These are phyloP conservation scores for Arxiozyma heterogenica DNA, from an alignment of 1,139 yeast species.

Conservation along the genomic window DNA sequence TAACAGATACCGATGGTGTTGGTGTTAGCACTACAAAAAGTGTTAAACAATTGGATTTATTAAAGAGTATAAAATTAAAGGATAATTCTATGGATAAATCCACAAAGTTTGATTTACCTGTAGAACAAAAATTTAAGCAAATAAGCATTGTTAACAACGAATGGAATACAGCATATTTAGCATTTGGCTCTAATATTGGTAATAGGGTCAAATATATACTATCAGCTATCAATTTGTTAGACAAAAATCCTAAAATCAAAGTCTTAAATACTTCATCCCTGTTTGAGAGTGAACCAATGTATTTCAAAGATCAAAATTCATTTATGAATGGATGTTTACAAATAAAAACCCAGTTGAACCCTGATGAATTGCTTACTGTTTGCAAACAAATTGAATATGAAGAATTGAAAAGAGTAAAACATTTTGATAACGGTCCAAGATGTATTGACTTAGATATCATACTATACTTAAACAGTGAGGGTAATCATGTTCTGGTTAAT, in stretches of 20 bases:
- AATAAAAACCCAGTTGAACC: slow-evolving; percentile 47
- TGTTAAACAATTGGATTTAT: slow-evolving; percentile 29
- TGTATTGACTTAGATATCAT: slow-evolving; percentile 82
- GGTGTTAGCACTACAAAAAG: slow-evolving; percentile 67
- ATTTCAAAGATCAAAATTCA: slow-evolving; percentile 66
- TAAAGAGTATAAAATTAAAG: slow-evolving; percentile 1
- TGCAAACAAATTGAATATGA: slow-evolving; percentile 73
- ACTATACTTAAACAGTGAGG: slow-evolving; percentile 37
- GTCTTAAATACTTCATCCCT: slow-evolving; percentile 63
- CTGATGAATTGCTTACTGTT: slow-evolving; percentile 50
- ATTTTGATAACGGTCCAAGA: slow-evolving; percentile 85
- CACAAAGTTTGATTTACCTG: slow-evolving; percentile 25
- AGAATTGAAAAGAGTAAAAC: slow-evolving; percentile 60
- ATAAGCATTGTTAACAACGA: slow-evolving; percentile 21
- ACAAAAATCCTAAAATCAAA: slow-evolving; percentile 32
- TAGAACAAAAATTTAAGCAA: slow-evolving; percentile 4
- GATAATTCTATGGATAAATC: background rate
- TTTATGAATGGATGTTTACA: slow-evolving; percentile 79
- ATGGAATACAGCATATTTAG: slow-evolving; percentile 53
- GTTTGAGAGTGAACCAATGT: slow-evolving; percentile 91
- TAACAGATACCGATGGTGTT: slow-evolving; percentile 79
- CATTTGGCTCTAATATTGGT: slow-evolving; percentile 87
- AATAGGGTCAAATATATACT: slow-evolving; percentile 54
- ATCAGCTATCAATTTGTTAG: slow-evolving; percentile 46
- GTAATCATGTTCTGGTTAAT: slow-evolving; percentile 33